Evolutionary conservation across 768 basidiomycete species (phyloP), one percentile per base, ranked within the genome.

Genomic region (Leccinum uliginosum): DNA sequence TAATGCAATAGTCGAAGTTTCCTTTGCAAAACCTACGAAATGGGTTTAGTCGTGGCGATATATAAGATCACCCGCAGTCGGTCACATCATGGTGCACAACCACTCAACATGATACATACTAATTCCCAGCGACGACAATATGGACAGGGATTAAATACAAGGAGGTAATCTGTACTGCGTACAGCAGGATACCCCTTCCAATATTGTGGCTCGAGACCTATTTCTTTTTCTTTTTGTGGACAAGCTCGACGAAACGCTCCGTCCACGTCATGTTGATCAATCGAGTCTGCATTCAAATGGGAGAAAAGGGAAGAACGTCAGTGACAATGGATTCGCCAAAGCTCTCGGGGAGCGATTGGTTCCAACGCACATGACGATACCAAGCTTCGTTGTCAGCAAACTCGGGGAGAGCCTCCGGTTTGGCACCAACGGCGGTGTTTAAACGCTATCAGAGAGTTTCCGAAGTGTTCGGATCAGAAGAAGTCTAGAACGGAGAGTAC

Each of bases 321-420:
- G 38, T n/a, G 38, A 38, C 34, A 35, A 15, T 35, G 34, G 6
- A 17, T 40, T 40, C 9, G 4, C n/a, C 21, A 26, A 0, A 54
- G 43, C 17, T 32, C 23, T n/a, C n/a, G n/a, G n/a, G n/a, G n/a
- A n/a, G n/a, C n/a, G n/a, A n/a, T n/a, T n/a, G n/a, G n/a, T 4
- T 32, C 30, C 19, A 17, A 67, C 62, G 30, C 57, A 75, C 73
- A 14, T 67, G 58, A 34, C 65, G 63, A 54, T 75, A 75, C 71
- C 71, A 75, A 19, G 61, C 54, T 54, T 75, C 74, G 26, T 71
- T 50, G n/a, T 67, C 62, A 19, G 61, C 27, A 23, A 76, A 78
- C 6, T 65, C 21, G 0, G 76, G 77, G 55, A 78, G 61, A 11
- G 67, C 66, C 1, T 62, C 56, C 0, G 62, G 52, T 27, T 63